phyloP scores from a whole-genome alignment of 495 filamentous ascomycete species.

The Gamarada debralockiae region DNA sequence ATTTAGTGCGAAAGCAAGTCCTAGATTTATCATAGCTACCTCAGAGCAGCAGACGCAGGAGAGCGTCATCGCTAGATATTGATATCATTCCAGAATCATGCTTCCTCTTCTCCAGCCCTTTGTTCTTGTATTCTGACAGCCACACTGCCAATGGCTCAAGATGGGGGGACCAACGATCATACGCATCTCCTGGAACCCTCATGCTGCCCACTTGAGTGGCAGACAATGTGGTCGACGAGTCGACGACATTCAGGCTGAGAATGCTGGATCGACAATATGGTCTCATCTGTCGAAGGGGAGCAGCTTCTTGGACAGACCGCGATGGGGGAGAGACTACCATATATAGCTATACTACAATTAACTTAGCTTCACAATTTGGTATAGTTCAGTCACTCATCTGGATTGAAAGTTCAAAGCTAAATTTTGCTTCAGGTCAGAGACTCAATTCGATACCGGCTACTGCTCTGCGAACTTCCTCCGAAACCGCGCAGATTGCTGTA shows the following conservation, averaged over 20 bases:
- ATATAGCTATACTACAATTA: conserved; percentile 55
- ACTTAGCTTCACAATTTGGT: conserved; percentile 58
- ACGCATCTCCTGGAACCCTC: conserved; percentile 13
- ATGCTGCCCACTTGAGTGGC: neutral
- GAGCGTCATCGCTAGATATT: neutral
- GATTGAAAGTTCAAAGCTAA: conserved; percentile 4
- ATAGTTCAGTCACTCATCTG: neutral
- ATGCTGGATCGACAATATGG: conserved; percentile 14
- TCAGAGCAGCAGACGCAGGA: neutral
- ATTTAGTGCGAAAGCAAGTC: neutral
- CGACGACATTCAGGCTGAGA: neutral
- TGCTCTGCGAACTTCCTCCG: conserved; percentile 43
- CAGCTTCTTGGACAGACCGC: conserved; percentile 35
- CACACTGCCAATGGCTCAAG: conserved; percentile 10
- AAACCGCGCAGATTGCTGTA: conserved; percentile 46
- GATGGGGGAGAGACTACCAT: conserved; percentile 51
- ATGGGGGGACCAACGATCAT: conserved; percentile 16
- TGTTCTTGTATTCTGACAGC: neutral
- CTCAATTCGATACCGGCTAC: conserved; percentile 50
- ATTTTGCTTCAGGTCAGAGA: conserved; percentile 42
- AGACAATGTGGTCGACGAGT: neutral
- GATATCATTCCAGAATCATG: neutral
- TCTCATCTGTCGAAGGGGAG: conserved; percentile 36
- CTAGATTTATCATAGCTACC: neutral
- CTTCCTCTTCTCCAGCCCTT: neutral